Percentiles rank a stretch among this genome's conserved stretches.
Conservation (phyloP, 2,329 filamentous ascomycete genomes). For the Rachicladosporium sp. region DNA sequence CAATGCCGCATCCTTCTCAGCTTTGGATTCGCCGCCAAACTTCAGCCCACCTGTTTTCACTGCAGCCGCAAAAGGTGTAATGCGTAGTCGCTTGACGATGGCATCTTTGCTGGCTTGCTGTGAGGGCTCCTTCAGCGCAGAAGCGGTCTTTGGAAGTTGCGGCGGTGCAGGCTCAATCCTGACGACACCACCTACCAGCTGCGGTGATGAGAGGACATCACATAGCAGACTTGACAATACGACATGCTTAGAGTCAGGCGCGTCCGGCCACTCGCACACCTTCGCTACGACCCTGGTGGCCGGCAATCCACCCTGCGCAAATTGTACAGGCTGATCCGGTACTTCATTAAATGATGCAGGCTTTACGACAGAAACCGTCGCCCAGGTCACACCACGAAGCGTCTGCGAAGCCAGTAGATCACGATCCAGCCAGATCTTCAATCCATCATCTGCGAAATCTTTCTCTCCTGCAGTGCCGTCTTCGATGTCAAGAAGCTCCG, state of each 20-base stretch:
- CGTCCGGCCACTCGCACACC: constrained; percentile 69
- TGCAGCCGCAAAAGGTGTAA: constrained; percentile 63
- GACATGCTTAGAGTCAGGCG: constrained; percentile 67
- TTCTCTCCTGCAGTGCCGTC: constrained; percentile 34
- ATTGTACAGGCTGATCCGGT: constrained; percentile 59
- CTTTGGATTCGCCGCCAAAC: constrained; percentile 78
- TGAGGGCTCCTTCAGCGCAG: constrained; percentile 28
- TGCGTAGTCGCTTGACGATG: constrained; percentile 54
- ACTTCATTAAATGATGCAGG: constrained; percentile 64
- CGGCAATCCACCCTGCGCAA: constrained; percentile 44
- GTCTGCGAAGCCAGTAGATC: constrained; percentile 61
- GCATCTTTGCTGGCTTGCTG: constrained; percentile 29
- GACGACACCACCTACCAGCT: constrained; percentile 73
- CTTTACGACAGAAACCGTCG: constrained; percentile 72
- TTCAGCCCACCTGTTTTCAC: constrained; percentile 52
- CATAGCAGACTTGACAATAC: constrained; percentile 71
- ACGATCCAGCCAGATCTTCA: constrained; percentile 76
- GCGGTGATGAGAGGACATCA: constrained; percentile 55
- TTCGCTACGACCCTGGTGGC: constrained; percentile 63
- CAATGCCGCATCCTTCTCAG: constrained; percentile 64
- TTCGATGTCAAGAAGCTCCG: constrained; percentile 55
- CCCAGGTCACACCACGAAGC: constrained; percentile 65
- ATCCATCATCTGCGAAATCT: constrained; percentile 41
- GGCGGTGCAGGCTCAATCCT: constrained; percentile 72
- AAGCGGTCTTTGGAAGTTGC: constrained; percentile 53